phyloP scores from a whole-genome alignment of 164 flowering plant species.

The Magnolia kwangsiensis region DNA sequence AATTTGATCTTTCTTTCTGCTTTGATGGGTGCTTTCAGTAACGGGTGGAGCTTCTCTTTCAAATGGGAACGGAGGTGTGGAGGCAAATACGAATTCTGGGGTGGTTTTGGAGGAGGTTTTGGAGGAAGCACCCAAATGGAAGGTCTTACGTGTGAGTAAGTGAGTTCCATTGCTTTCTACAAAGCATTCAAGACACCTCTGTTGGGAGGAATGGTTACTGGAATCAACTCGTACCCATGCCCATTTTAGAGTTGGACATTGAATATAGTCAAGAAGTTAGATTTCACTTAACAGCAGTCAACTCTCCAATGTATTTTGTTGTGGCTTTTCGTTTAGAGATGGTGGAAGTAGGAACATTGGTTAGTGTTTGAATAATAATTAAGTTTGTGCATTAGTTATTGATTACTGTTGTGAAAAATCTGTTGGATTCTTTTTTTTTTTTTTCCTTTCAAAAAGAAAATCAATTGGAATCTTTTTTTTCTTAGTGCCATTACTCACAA shows the following conservation, averaged over 20 bases:
- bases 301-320: neutral
- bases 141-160: constrained; percentile 97
- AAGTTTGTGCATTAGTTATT: neutral
- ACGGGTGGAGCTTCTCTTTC: constrained; percentile 30
- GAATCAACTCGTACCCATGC: neutral
- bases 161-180: constrained; percentile 39
- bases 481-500: no score
- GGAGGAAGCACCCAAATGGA: constrained; percentile 99
- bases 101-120: constrained; percentile 63
- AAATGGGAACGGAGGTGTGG: neutral
- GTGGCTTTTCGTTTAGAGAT: neutral
- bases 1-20: neutral
- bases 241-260: neutral
- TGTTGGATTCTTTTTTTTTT: no score
- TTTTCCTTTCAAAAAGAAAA: neutral
- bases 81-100: constrained; percentile 26
- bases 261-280: neutral
- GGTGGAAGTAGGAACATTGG: neutral
- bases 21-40: constrained; percentile 8
- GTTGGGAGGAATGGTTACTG: neutral
- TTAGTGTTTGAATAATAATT: neutral
- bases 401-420: neutral
- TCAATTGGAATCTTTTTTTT: no score
- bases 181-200: neutral
- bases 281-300: neutral